A percentile compares a stretch with the other conserved stretches of the same genome.
Conservation (phyloP, 2,329 filamentous ascomycete genomes). For the Colletotrichum simmondsii region DNA sequence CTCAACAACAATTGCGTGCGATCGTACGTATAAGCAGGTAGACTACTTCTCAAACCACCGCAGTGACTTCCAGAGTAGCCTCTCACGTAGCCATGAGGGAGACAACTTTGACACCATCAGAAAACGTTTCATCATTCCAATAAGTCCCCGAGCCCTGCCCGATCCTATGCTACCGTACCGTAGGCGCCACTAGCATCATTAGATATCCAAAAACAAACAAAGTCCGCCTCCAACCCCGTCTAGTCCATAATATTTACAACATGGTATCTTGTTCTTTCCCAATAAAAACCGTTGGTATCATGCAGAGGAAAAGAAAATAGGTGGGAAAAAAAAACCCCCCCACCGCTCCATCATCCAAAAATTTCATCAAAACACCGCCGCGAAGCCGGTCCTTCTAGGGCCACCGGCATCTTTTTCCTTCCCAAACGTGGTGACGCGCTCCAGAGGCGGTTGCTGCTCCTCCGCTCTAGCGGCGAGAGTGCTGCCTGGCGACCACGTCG, state of each 20-base stretch:
- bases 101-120: not conserved
- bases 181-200: conserved; percentile 18
- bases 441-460: conserved; percentile 45
- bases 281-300: conserved; percentile 29
- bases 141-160: not conserved
- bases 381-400: conserved; percentile 27
- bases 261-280: conserved; percentile 29
- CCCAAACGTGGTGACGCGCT: conserved; percentile 34
- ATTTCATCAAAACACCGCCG: conserved; percentile 30
- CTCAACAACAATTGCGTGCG: too few relatives aligned
- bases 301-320: conserved; percentile 8
- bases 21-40: too few relatives aligned
- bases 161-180: not conserved
- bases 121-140: not conserved
- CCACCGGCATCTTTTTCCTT: conserved; percentile 12
- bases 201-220: conserved; percentile 3
- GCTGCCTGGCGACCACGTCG: conserved; percentile 61
- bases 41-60: too few relatives aligned
- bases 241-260: conserved; percentile 13
- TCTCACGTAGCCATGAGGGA: not conserved
- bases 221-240: conserved; percentile 8
- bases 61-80: not conserved
- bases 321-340: too few relatives aligned
- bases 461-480: conserved; percentile 51
- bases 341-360: not conserved